phyloP scores from a whole-genome alignment of 2,329 filamentous ascomycete species.

The Aureobasidium sp. region DNA sequence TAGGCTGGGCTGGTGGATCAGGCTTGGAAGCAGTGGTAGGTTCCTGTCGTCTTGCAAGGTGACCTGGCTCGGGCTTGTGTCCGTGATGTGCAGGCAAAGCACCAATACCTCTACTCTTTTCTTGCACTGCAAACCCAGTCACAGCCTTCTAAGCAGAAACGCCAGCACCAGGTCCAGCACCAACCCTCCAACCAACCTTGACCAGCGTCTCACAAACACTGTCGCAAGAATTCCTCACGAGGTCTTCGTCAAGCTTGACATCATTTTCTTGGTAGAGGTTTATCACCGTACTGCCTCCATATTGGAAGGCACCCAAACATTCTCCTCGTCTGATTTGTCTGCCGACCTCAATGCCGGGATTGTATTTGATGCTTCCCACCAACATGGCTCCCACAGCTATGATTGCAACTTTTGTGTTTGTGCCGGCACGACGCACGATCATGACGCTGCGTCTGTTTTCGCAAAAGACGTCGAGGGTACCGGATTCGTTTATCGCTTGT shows the following conservation, averaged over 20 bases:
- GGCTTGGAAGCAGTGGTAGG: too few species aligned
- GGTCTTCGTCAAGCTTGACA: conserved; percentile 30
- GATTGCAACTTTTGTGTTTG: conserved; percentile 26
- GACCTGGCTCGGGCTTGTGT: not conserved
- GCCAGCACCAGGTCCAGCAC: not conserved
- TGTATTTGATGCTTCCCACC: conserved; percentile 35
- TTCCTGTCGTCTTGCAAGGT: too few species aligned
- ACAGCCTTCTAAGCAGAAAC: not conserved
- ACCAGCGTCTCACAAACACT: conserved; percentile 32
- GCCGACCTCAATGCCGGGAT: conserved; percentile 27
- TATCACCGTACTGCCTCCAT: conserved; percentile 37
- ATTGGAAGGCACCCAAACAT: conserved; percentile 34
- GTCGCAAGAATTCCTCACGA: conserved; percentile 31
- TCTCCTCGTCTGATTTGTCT: conserved; percentile 29
- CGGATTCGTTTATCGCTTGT: conserved; percentile 31
- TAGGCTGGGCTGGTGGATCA: too few species aligned
- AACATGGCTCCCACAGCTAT: conserved; percentile 38
- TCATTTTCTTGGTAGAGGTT: conserved; percentile 30
- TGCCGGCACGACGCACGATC: conserved; percentile 25
- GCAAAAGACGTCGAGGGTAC: conserved; percentile 35
- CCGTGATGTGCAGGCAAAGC: not conserved
- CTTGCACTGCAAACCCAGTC: too few species aligned
- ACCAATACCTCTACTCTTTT: not conserved
- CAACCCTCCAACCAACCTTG: conserved; percentile 30
- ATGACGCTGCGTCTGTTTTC: conserved; percentile 35